These are phyloP conservation scores for Aristolochia contorta DNA, from an alignment of 164 flowering plant genomes.

Conservation along the genomic window DNA sequence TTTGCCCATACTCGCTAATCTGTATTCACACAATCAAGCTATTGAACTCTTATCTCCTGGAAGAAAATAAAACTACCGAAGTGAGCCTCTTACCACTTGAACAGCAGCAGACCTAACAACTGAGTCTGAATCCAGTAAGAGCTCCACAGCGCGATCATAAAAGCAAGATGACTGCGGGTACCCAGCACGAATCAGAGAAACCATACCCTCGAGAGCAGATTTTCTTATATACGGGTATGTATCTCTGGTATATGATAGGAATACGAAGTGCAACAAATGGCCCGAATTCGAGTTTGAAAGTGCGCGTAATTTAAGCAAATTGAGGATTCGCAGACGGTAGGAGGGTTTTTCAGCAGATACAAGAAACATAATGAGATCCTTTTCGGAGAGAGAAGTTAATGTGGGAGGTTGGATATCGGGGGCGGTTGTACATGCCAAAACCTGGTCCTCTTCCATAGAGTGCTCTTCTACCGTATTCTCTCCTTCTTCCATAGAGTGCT, in stretches of 20 bases:
- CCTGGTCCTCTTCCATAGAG: too few species aligned
- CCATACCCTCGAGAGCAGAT: slow-evolving; percentile 59
- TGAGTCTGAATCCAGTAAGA: slow-evolving; percentile 50
- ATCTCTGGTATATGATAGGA: slow-evolving; percentile 63
- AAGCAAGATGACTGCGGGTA: slow-evolving; percentile 38
- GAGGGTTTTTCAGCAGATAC: slow-evolving; percentile 31
- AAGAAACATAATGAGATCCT: slow-evolving; percentile 8
- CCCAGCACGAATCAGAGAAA: slow-evolving; percentile 17
- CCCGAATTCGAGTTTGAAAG: slow-evolving; percentile 1
- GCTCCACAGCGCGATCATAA: slow-evolving; percentile 55
- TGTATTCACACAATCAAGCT: slow-evolving; percentile 9
- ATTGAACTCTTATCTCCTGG: background rate
- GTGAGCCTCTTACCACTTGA: slow-evolving; percentile 16
- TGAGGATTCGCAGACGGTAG: slow-evolving; percentile 41
- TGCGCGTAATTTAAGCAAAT: slow-evolving; percentile 17
- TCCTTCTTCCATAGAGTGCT: too few species aligned
- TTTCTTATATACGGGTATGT: slow-evolving; percentile 63
- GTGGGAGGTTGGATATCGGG: too few species aligned
- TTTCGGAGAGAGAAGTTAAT: too few species aligned
- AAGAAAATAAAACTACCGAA: background rate
- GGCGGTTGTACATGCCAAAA: too few species aligned
- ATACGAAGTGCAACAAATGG: slow-evolving; percentile 24
- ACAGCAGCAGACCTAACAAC: slow-evolving; percentile 50
- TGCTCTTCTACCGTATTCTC: too few species aligned
- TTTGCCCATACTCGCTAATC: slow-evolving; percentile 62